Percentiles rank a stretch among this genome's conserved stretches.
phyloP scores from a whole-genome alignment of 83 land plant species.

The Diphasiastrum complanatum region DNA sequence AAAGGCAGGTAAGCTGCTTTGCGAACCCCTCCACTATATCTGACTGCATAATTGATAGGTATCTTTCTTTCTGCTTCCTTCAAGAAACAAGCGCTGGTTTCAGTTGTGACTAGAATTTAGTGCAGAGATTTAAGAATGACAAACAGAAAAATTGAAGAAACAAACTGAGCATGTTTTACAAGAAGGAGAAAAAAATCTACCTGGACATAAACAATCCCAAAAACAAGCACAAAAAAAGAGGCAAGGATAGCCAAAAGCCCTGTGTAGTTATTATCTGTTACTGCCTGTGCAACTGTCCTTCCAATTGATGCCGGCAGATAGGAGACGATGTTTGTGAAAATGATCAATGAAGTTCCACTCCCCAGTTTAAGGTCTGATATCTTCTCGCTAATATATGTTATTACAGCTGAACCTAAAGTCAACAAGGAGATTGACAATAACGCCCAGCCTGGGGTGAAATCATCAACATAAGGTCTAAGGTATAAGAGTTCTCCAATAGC shows the following conservation, averaged over 20 bases:
- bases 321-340: slow-evolving; percentile 93
- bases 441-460: slow-evolving; percentile 84
- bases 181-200: slow-evolving; percentile 29
- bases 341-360: slow-evolving; percentile 95
- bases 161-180: slow-evolving; percentile 1
- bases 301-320: slow-evolving; percentile 98
- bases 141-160: slow-evolving; percentile 8
- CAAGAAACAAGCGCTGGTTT: slow-evolving; percentile 6
- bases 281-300: slow-evolving; percentile 71
- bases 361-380: slow-evolving; percentile 96
- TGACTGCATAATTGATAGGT: slow-evolving; percentile 94
- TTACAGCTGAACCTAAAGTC: slow-evolving; percentile 82
- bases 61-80: slow-evolving; percentile 99
- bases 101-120: slow-evolving; percentile 21
- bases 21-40: slow-evolving; percentile 83
- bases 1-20: slow-evolving; percentile 98
- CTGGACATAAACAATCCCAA: slow-evolving; percentile 99
- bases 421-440: slow-evolving; percentile 63
- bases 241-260: slow-evolving; percentile 58
- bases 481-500: slow-evolving; percentile 94
- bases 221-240: slow-evolving; percentile 80
- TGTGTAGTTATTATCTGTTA: slow-evolving; percentile 86
- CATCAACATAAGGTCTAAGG: slow-evolving; percentile 91
- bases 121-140: slow-evolving; percentile 1
- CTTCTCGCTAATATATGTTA: slow-evolving; percentile 85